Conservation (phyloP, 2,329 filamentous ascomycete species). For the Ambrosiella cleistominuta region DNA sequence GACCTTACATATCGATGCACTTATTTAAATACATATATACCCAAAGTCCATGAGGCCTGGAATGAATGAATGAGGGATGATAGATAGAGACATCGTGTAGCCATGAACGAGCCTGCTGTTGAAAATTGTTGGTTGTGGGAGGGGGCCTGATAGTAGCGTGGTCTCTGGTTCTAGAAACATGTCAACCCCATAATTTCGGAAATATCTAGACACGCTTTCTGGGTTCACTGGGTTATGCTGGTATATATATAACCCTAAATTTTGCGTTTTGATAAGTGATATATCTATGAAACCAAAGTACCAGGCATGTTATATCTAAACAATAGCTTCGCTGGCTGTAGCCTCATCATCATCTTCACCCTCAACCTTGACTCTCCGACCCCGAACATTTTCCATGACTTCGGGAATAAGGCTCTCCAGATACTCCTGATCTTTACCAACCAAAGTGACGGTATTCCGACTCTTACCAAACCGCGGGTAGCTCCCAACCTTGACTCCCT, state of each 20-base stretch:
- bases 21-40: no score
- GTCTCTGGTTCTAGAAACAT: background rate
- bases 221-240: background rate
- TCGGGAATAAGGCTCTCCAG: conserved; percentile 53
- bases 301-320: background rate
- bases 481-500: conserved; percentile 82
- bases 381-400: conserved; percentile 59
- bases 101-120: background rate
- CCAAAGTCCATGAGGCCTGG: no score
- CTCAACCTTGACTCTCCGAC: conserved; percentile 50
- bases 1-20: no score
- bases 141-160: background rate
- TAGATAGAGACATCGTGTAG: background rate
- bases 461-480: conserved; percentile 86
- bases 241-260: background rate
- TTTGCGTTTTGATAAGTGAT: no score
- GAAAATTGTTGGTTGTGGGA: background rate
- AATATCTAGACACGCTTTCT: background rate
- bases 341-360: conserved; percentile 44
- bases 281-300: background rate
- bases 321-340: background rate
- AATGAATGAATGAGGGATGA: no score
- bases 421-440: conserved; percentile 56
- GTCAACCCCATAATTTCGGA: background rate
- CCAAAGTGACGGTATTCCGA: conserved; percentile 77